phyloP scores from a whole-genome alignment of 1,139 yeast genomes.

The Suhomyces terraborum region DNA sequence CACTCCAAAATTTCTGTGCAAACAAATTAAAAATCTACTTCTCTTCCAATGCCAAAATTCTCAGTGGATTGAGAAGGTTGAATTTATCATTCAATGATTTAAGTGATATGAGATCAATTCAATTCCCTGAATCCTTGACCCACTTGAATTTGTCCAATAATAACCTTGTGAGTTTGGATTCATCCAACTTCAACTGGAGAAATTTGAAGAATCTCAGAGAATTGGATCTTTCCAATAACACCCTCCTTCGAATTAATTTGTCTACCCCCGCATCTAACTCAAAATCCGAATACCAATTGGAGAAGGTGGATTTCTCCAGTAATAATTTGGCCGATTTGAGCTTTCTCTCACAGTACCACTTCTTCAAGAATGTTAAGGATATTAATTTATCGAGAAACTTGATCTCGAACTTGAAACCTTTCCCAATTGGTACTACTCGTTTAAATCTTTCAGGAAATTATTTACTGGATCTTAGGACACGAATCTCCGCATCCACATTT shows the following conservation, averaged over 20 bases:
- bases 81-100: conserved; percentile 29
- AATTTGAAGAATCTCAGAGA: conserved; percentile 16
- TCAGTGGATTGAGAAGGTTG: conserved; percentile 11
- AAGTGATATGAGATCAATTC: conserved; percentile 17
- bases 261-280: neutral
- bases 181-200: conserved; percentile 15
- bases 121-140: conserved; percentile 10
- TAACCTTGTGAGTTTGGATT: conserved; percentile 18
- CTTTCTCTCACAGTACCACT: conserved; percentile 5
- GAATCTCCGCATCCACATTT: conserved; percentile 16
- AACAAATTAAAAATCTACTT: conserved; percentile 3
- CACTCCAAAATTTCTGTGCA: conserved; percentile 4
- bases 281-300: neutral
- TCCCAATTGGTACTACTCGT: conserved; percentile 18
- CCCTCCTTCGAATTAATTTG: conserved; percentile 14
- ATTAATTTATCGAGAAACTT: conserved; percentile 30
- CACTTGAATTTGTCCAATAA: conserved; percentile 29
- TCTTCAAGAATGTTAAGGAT: conserved; percentile 18
- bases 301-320: conserved; percentile 22
- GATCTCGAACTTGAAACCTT: conserved; percentile 18
- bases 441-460: conserved; percentile 28
- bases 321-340: conserved; percentile 21
- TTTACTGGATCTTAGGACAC: conserved; percentile 14
- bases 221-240: conserved; percentile 31
- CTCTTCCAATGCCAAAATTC: conserved; percentile 3